A percentile compares a stretch with the other conserved stretches of the same genome.
Evolutionary conservation across 352 stramenopile species (phyloP).

Genomic region (Phytophthora pluvialis): DNA sequence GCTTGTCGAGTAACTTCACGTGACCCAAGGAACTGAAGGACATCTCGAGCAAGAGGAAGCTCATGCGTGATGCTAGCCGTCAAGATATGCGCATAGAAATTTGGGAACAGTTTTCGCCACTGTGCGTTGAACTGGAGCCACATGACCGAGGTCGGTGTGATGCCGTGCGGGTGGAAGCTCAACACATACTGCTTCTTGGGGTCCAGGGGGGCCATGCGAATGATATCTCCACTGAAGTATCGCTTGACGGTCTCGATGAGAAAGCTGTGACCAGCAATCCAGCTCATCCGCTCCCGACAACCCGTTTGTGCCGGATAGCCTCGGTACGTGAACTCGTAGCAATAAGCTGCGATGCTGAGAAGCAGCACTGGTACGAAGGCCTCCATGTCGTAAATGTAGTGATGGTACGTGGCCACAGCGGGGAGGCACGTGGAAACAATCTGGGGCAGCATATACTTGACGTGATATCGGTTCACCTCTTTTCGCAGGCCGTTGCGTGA

Average conservation of each 20-base stretch:
- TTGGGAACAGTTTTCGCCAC: constrained; percentile 65
- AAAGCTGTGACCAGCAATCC: constrained; percentile 38
- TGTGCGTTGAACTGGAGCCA: constrained; percentile 73
- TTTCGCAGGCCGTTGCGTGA: constrained; percentile 48
- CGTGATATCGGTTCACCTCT: constrained; percentile 43
- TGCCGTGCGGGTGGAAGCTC: constrained; percentile 76
- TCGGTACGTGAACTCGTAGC: constrained; percentile 63
- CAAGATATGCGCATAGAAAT: constrained; percentile 63
- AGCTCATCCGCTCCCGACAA: constrained; percentile 43
- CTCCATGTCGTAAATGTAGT: constrained; percentile 51
- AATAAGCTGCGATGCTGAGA: constrained; percentile 52
- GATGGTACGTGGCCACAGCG: constrained; percentile 39
- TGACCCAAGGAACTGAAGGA: constrained; percentile 69
- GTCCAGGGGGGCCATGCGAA: constrained; percentile 56
- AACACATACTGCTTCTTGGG: constrained; percentile 67
- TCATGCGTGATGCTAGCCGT: constrained; percentile 74
- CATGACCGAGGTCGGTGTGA: constrained; percentile 66
- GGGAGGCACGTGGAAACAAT: constrained; percentile 41
- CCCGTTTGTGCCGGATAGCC: constrained; percentile 61
- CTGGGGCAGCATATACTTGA: constrained; percentile 58
- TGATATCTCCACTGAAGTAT: constrained; percentile 67
- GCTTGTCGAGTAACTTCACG: constrained; percentile 70
- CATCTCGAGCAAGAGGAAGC: constrained; percentile 64
- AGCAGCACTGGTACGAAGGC: constrained; percentile 42
- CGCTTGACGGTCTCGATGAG: constrained; percentile 55